These are phyloP conservation scores for Phalaenopsis hybrid DNA, from an alignment of 116 monocot genomes.

Conservation along the genomic window DNA sequence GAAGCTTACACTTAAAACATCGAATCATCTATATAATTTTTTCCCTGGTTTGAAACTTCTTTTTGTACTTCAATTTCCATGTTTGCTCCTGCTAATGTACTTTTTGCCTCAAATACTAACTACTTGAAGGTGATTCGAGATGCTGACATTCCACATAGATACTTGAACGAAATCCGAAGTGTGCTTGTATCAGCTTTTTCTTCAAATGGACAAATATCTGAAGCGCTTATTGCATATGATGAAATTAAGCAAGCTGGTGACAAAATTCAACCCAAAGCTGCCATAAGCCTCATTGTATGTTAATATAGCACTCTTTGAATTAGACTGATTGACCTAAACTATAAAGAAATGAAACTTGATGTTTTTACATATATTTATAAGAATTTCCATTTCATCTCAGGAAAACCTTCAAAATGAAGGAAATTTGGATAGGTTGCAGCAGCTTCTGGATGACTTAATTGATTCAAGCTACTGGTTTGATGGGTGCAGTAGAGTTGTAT, in stretches of 20 bases:
- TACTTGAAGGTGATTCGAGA: constrained; percentile 54
- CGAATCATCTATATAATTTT: not conserved
- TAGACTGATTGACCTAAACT: not conserved
- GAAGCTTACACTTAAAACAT: not conserved
- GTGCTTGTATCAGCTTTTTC: constrained; percentile 68
- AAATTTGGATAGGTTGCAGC: constrained; percentile 59
- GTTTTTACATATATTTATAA: not conserved
- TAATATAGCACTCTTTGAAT: not conserved
- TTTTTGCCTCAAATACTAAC: not conserved
- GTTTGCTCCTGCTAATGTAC: not conserved
- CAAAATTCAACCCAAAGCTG: constrained; percentile 56
- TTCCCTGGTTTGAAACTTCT: not conserved
- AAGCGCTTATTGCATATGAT: constrained; percentile 67
- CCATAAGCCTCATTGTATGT: constrained; percentile 68
- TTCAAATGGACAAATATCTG: constrained; percentile 57
- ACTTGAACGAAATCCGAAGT: constrained; percentile 58
- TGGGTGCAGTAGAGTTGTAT: constrained; percentile 67
- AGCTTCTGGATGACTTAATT: constrained; percentile 57
- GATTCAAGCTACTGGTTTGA: constrained; percentile 69
- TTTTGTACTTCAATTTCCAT: not conserved
- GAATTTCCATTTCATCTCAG: constrained; percentile 27
- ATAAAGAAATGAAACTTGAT: not conserved
- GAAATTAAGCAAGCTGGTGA: constrained; percentile 63
- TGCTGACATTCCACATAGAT: constrained; percentile 29
- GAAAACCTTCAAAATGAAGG: constrained; percentile 57